Base-by-base conservation (phyloP, 495 filamentous ascomycete species). In the Entonaema liquescens region DNA sequence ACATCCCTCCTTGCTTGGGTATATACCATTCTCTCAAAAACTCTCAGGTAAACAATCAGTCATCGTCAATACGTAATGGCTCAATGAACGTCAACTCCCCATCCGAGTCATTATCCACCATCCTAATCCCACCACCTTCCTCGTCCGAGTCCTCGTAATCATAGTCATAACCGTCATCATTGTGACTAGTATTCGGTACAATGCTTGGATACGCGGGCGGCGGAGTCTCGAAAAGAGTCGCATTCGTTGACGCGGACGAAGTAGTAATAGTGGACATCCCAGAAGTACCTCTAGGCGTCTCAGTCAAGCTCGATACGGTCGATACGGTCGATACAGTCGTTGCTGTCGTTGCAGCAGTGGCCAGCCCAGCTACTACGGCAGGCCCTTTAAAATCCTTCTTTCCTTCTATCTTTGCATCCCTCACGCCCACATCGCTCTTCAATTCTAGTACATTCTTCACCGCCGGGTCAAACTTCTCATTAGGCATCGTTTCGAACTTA, bases 81-180 rank as follows among this genome's bases (percentile, higher is more conserved):
- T 80, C 77, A 53, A 79, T 72, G 25, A 76, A 72, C 0, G 77
- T 72, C 40, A 79, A 55, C 61, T 80, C 75, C 65, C 64, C 67
- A 77, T 78, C 78, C 77, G 74, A 65, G 75, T 81, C 76, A 33
- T 89, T 86, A 62, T 87, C 80, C 1, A 88, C 85, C 79, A 87
- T 85, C 38, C 79, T 76, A 47, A 84, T 84, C 12, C 81, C 76
- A 79, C 76, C 33, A 77, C 75, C 74, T 1, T 66, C 85, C 65
- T 85, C 79, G 7, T 80, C 79, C n/a, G 83, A 77, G 19, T 79
- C n/a, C n/a, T n/a, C 78, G n/a, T 79, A 79, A 53, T 79, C 78
- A 47, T 73, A 58, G 38, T 83, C 79, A n/a, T 76, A 70, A 15
- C 72, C 67, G n/a, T 81, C 78, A 5, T 78, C 65, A 19, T 77